phyloP scores from a whole-genome alignment of 1,284 basidiomycete genomes.

The Leccinum pachyderme region DNA sequence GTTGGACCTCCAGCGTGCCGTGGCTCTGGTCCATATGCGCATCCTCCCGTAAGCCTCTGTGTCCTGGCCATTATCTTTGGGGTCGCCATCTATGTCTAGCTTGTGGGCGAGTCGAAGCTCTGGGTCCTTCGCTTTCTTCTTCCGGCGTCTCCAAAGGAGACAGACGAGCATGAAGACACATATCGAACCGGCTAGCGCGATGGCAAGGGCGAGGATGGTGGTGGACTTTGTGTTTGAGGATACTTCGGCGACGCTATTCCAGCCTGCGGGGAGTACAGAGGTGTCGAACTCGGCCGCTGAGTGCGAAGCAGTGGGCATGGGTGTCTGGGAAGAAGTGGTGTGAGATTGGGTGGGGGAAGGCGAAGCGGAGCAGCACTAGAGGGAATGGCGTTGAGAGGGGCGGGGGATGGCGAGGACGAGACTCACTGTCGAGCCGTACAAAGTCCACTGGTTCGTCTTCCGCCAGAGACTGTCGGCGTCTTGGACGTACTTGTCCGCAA shows the following conservation, averaged over 20 bases:
- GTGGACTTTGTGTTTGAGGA: slow-evolving; percentile 36
- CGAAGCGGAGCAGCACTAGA: slow-evolving; percentile 27
- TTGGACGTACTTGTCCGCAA: slow-evolving; percentile 58
- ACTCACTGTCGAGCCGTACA: slow-evolving; percentile 63
- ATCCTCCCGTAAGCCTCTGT: slow-evolving; percentile 49
- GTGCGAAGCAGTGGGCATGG: slow-evolving; percentile 17
- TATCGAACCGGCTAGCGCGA: slow-evolving; percentile 57
- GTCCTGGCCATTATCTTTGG: slow-evolving; percentile 37
- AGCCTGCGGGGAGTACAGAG: slow-evolving; percentile 53
- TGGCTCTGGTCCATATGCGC: slow-evolving; percentile 59
- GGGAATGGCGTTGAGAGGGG: slow-evolving; percentile 7
- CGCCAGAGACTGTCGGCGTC: slow-evolving; percentile 62
- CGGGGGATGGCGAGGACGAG: not conserved
- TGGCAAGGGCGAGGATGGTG: slow-evolving; percentile 58
- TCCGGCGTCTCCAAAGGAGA: slow-evolving; percentile 56
- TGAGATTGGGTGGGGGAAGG: slow-evolving; percentile 19
- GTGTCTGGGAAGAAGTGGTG: slow-evolving; percentile 21
- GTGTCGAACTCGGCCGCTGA: slow-evolving; percentile 31
- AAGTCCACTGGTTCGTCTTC: slow-evolving; percentile 52
- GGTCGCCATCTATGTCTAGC: slow-evolving; percentile 21
- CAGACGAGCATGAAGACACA: slow-evolving; percentile 54
- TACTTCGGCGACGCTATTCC: slow-evolving; percentile 36
- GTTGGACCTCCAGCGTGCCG: slow-evolving; percentile 62
- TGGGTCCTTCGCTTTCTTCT: slow-evolving; percentile 32
- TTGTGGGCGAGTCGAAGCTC: slow-evolving; percentile 22